Base-by-base conservation (phyloP, 345 rosid genomes). In the Linum lewisii region DNA sequence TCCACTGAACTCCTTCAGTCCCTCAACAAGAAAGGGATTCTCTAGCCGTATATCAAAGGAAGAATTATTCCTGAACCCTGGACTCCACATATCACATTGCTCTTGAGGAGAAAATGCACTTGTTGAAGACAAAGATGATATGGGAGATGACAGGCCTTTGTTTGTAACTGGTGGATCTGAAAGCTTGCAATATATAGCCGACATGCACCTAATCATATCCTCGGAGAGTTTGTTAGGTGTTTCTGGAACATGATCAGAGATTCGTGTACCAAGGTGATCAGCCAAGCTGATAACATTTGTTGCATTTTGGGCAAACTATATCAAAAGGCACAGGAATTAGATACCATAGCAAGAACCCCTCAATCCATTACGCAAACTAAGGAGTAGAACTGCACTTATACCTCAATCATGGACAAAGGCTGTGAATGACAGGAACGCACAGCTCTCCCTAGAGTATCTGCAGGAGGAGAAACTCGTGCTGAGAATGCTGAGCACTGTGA, bases 181-280 rank as follows among this genome's bases (percentile, higher is more conserved):
- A 42, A 93, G 96, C 79, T 87, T 93, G 85, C 84, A 81, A 70
- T 81, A 89, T 63, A 93, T 85, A 23, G 81, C 82, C 49, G 97
- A 80, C 94, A 93, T 87, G 78, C 90, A 87, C 80, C 81, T 85
- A 62, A 93, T 65, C 97, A 93, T 93, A 63, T 87, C 97, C 79
- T 93, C 96, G n/a, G 97, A 82, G 52, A 93, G 75, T 76, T 81
- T 87, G 86, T 87, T 89, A 18, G 97, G 92, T 23, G 90, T 79
- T 69, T 87, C 95, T 54, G 86, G 89, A 69, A 89, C 80, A 61
- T 93, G 99, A 74, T 93, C 99, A 8, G 94, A 89, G 56, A 87
- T 79, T 21, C 81, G 75, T 36, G 95, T 87, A 5, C 99, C 99
- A 0, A 93, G 90, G 79, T 87, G 93, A 78, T 93, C 96, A 6